These are phyloP conservation scores for Penstemon davidsonii DNA, from an alignment of 257 asterid species.

Conservation along the genomic window DNA sequence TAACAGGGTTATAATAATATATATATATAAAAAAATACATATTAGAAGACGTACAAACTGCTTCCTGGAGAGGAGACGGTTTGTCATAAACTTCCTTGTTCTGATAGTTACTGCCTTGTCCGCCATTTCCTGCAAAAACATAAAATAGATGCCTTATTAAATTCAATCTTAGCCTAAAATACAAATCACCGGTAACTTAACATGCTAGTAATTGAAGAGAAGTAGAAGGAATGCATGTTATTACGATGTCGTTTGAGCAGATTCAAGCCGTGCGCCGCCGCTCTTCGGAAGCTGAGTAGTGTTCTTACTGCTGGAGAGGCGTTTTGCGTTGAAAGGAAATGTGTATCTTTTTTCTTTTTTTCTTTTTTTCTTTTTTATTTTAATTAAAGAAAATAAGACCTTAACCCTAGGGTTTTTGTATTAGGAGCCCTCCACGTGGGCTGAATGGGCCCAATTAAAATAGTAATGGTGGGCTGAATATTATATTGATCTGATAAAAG, in stretches of 20 bases:
- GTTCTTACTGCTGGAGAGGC: constrained; percentile 26
- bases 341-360: no score
- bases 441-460: background rate
- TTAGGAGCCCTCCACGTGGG: background rate
- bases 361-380: no score
- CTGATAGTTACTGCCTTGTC: constrained; percentile 90
- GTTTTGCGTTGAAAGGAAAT: constrained; percentile 10
- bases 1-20: background rate
- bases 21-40: background rate
- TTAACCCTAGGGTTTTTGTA: constrained; percentile 41
- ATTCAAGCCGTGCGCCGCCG: constrained; percentile 35
- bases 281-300: constrained; percentile 23
- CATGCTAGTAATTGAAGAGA: background rate
- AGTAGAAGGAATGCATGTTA: background rate
- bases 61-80: constrained; percentile 82
- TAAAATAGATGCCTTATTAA: background rate
- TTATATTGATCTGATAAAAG: no score
- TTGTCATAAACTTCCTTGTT: constrained; percentile 89
- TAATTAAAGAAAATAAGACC: background rate
- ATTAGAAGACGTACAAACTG: constrained; percentile 57
- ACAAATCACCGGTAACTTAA: background rate
- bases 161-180: constrained; percentile 17
- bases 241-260: constrained; percentile 33
- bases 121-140: constrained; percentile 56
- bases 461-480: no score